Percentiles rank a stretch among this genome's conserved stretches.
phyloP scores from a whole-genome alignment of 2,329 filamentous ascomycete species.

The Chrysosphaeria jannelii region DNA sequence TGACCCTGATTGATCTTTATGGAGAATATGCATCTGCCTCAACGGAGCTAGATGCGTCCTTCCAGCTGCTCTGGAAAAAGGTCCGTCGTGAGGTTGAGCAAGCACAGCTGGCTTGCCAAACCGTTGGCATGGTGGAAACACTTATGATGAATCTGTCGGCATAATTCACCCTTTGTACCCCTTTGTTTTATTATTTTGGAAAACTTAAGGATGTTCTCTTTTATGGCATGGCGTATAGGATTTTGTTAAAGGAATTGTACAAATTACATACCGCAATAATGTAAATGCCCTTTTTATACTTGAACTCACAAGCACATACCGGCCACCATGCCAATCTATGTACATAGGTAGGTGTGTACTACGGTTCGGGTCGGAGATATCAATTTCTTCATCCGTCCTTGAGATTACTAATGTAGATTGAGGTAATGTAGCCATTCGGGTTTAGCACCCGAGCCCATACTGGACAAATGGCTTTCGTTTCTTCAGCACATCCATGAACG shows the following conservation, averaged over 20 bases:
- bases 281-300: not conserved
- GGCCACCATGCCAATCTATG: no score
- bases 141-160: constrained; percentile 18
- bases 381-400: not conserved
- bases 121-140: constrained; percentile 62
- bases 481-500: not conserved
- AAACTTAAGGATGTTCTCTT: not conserved
- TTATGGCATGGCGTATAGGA: no score
- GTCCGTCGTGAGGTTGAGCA: constrained; percentile 56
- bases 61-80: constrained; percentile 35
- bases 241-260: not conserved
- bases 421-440: not conserved
- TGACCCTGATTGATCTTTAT: constrained; percentile 68
- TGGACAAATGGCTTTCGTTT: not conserved
- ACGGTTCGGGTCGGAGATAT: no score
- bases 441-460: not conserved
- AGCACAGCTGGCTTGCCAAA: constrained; percentile 55
- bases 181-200: not conserved
- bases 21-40: constrained; percentile 48
- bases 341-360: no score
- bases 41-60: constrained; percentile 36
- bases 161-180: not conserved
- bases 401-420: constrained; percentile 1
- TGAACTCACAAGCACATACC: no score
- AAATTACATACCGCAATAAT: not conserved